Base-by-base conservation (phyloP, 73 alveolate species). In the Paramecium biaurelia region DNA sequence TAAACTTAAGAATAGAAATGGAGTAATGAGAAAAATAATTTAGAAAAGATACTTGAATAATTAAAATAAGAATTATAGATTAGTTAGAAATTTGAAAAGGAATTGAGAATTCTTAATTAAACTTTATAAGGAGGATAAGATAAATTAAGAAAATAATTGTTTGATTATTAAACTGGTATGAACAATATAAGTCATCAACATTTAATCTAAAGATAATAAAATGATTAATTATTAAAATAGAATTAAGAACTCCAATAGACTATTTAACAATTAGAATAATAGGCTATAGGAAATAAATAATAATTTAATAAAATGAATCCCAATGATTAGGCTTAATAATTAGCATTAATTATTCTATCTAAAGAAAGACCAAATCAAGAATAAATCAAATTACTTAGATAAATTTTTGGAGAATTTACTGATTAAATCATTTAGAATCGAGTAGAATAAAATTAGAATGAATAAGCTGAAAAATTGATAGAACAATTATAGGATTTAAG, bases 401-500 rank as follows among this genome's bases (percentile, higher is more conserved):
- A 32, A 35, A 34, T 38, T 1, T 35, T 72, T 72, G 63, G 58
- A 72, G 57, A 72, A 38, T 72, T 32, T 20, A 72, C 30, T 2
- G 59, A 41, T 74, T 18, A 74, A 63, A 32, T 63, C 8, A 63
- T 63, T 0, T 30, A 63, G 28, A 63, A 63, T 74, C 14, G 35
- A 37, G 1, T 37, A 10, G 87, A 37, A 34, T 37, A 28, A 21
- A 74, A 34, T 34, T 18, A 35, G 68, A 14, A 28, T 67, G 85
- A 67, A 23, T 34, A 28, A 67, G 59, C 87, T 34, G 68, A 74
- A 37, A 74, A 74, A 74, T 14, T 74, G 15, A 28, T 74, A 0
- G 68, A 74, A 74, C 10, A 74, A 74, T 14, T 74, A 11, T 5
- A 74, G 7, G 87, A 74, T 74, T 72, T 74, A 74, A 74, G 87